A percentile compares a stretch with the other conserved stretches of the same genome.
Conservation (phyloP, 768 basidiomycete species). For the Rhodotorula kratochvilovae region DNA sequence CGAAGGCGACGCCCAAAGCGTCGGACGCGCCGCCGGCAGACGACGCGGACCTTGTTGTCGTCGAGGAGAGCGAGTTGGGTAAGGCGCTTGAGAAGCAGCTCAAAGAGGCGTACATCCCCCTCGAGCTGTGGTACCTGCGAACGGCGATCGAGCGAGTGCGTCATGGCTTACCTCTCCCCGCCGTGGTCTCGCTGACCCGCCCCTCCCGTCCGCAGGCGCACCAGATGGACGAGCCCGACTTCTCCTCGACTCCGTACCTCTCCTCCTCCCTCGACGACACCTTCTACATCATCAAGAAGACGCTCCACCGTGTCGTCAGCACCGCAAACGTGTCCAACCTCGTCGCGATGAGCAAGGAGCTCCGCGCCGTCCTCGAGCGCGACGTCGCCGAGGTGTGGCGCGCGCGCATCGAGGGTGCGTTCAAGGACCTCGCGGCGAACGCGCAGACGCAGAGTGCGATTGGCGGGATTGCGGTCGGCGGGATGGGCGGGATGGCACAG, state of each 20-base stretch:
- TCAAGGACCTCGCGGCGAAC: constrained; percentile 46
- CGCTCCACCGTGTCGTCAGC: constrained; percentile 69
- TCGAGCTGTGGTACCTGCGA: constrained; percentile 88
- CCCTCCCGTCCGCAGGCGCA: constrained; percentile 62
- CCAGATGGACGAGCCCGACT: constrained; percentile 70
- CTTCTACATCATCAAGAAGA: constrained; percentile 88
- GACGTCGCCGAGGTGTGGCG: constrained; percentile 78
- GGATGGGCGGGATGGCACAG: constrained; percentile 9
- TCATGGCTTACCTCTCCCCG: neutral
- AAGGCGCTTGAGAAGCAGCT: constrained; percentile 51
- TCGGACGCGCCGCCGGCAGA: neutral
- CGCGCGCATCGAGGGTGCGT: constrained; percentile 82
- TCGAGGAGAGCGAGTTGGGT: constrained; percentile 28
- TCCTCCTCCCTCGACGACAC: constrained; percentile 66
- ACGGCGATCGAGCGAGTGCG: constrained; percentile 79
- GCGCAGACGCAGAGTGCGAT: constrained; percentile 18
- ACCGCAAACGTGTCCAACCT: constrained; percentile 59
- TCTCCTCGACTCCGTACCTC: constrained; percentile 56
- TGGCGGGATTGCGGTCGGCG: constrained; percentile 48
- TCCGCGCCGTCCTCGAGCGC: constrained; percentile 60
- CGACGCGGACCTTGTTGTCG: constrained; percentile 28
- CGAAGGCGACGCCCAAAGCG: constrained; percentile 65
- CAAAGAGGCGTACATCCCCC: constrained; percentile 70
- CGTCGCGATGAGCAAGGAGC: constrained; percentile 58
- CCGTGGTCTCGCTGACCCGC: no score